Evolutionary conservation across 805 yeast species (phyloP).

Genomic region (Yarrowia sp.): DNA sequence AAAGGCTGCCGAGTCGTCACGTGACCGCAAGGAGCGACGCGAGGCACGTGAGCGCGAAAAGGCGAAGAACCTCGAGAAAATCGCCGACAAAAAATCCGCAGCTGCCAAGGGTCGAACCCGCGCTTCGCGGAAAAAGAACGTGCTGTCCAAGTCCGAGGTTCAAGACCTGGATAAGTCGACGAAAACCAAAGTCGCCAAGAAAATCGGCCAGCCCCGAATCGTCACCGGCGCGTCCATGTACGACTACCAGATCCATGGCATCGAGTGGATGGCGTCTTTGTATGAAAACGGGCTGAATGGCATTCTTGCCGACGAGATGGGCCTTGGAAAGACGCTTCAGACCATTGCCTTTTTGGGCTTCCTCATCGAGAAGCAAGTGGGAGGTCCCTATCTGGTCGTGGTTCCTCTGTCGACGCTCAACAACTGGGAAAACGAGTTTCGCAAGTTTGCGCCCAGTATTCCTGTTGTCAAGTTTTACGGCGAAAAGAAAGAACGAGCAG

Average conservation of each 20-base stretch:
- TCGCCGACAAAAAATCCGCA: conserved; percentile 13
- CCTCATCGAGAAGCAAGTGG: conserved; percentile 70
- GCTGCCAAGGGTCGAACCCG: conserved; percentile 1
- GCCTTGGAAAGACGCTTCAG: conserved; percentile 91
- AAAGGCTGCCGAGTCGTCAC: conserved; percentile 39
- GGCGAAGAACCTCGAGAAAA: conserved; percentile 1
- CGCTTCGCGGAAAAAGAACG: background rate
- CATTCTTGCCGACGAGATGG: conserved; percentile 97
- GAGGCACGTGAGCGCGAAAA: conserved; percentile 34
- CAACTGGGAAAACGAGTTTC: conserved; percentile 82
- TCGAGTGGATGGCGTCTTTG: conserved; percentile 86
- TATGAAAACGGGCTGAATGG: conserved; percentile 96
- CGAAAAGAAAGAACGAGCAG: conserved; percentile 60
- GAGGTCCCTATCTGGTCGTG: conserved; percentile 96
- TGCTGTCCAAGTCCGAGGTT: conserved; percentile 10
- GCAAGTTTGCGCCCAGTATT: conserved; percentile 73
- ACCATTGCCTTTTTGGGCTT: conserved; percentile 85
- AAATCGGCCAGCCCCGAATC: conserved; percentile 59
- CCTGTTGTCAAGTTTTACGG: conserved; percentile 70
- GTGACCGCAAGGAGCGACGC: conserved; percentile 40
- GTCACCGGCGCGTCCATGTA: conserved; percentile 69
- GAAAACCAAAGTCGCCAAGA: conserved; percentile 11
- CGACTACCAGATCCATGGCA: conserved; percentile 86
- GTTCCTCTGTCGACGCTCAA: conserved; percentile 91
- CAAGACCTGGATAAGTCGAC: conserved; percentile 1